Conservation (phyloP, 2,329 filamentous ascomycete species). For the Penicillium sp. region DNA sequence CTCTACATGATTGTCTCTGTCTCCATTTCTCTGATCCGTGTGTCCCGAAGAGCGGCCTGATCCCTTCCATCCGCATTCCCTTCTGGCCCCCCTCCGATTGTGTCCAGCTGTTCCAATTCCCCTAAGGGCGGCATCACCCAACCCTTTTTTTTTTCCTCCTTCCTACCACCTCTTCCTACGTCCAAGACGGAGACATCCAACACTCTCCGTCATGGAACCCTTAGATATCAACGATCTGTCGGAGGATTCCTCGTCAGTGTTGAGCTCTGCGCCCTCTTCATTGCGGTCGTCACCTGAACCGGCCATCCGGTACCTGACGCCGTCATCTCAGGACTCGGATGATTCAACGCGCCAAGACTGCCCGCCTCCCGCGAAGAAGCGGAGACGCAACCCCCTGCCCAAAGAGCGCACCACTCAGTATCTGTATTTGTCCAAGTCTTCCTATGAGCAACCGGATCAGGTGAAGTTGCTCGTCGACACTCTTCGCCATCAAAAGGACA, state of each 20-base stretch:
- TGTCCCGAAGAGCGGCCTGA: constrained; percentile 5
- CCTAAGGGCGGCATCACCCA: not conserved
- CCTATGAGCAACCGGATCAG: constrained; percentile 59
- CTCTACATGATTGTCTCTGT: constrained; percentile 16
- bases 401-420: constrained; percentile 78
- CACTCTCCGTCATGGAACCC: constrained; percentile 7
- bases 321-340: constrained; percentile 48
- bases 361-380: constrained; percentile 74
- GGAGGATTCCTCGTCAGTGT: constrained; percentile 48
- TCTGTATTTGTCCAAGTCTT: constrained; percentile 65
- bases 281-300: constrained; percentile 41
- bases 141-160: constrained; percentile 11
- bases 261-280: constrained; percentile 49
- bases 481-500: constrained; percentile 88
- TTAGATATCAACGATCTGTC: constrained; percentile 37
- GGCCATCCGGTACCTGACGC: constrained; percentile 45
- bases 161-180: not conserved
- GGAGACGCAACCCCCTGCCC: constrained; percentile 64
- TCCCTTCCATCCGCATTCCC: not conserved
- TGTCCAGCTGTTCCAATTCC: constrained; percentile 5
- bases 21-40: constrained; percentile 13
- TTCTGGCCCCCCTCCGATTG: constrained; percentile 2
- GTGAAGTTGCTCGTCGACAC: constrained; percentile 73
- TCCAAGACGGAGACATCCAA: not conserved
- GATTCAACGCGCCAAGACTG: constrained; percentile 58